Percentiles rank a stretch among this genome's conserved stretches.
Conservation (phyloP, 192 early-diverging fungal genomes). For the Physocladia obscura region DNA sequence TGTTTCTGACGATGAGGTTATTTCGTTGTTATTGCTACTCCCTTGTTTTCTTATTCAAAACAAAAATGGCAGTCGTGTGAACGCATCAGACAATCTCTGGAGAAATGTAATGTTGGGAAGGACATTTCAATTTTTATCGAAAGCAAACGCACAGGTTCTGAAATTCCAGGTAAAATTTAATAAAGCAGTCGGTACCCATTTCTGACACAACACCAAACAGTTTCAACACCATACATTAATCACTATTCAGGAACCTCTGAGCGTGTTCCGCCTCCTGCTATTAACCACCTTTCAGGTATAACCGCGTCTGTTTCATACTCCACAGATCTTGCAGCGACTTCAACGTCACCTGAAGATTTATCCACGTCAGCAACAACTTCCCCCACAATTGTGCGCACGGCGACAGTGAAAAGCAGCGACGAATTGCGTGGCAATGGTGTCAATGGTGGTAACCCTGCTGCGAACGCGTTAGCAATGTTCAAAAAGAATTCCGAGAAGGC, state of each 20-base stretch:
- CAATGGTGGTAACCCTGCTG: too few species aligned
- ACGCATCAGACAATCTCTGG: constrained; percentile 49
- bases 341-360: not conserved
- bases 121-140: constrained; percentile 50
- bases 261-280: constrained; percentile 6
- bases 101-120: constrained; percentile 44
- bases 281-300: too few species aligned
- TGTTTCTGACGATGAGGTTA: constrained; percentile 53
- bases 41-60: not conserved
- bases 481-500: constrained; percentile 1
- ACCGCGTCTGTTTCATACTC: too few species aligned
- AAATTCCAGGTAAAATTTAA: constrained; percentile 41
- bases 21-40: not conserved
- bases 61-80: constrained; percentile 44
- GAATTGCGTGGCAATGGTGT: too few species aligned
- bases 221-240: constrained; percentile 46
- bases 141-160: constrained; percentile 35
- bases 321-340: too few species aligned
- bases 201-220: not conserved
- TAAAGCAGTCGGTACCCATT: not conserved
- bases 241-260: constrained; percentile 39
- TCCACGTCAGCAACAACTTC: not conserved
- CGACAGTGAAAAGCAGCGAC: not conserved
- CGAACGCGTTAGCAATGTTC: not conserved
- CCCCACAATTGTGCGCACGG: not conserved